A percentile compares a stretch with the other conserved stretches of the same genome.
These are phyloP conservation scores for Ogataea angusta DNA, from an alignment of 805 yeast species.

Conservation along the genomic window DNA sequence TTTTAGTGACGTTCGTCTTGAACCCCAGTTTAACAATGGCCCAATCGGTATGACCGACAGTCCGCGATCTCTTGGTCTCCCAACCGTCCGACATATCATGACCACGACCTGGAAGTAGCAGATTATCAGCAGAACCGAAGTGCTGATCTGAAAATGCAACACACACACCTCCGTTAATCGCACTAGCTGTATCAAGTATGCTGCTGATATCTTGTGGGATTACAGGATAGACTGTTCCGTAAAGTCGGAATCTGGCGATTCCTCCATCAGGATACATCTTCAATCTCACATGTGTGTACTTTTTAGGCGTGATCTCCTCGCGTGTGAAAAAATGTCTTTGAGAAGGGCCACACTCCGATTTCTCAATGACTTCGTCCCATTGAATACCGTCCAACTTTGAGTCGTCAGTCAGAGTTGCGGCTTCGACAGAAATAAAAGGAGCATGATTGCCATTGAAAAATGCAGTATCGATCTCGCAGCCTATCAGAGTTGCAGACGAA, in stretches of 20 bases:
- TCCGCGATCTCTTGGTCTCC: conserved; percentile 92
- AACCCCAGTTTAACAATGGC: conserved; percentile 79
- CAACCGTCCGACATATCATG: conserved; percentile 97
- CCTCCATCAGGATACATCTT: conserved; percentile 99
- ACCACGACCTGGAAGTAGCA: conserved; percentile 91
- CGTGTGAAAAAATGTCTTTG: conserved; percentile 81
- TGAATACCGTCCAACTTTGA: conserved; percentile 33
- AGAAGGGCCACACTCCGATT: conserved; percentile 83
- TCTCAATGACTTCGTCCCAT: conserved; percentile 73
- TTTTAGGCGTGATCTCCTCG: conserved; percentile 49
- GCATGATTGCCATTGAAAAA: conserved; percentile 96
- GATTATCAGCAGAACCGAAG: conserved; percentile 87
- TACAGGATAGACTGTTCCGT: conserved; percentile 79
- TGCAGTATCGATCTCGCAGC: conserved; percentile 90
- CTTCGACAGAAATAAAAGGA: conserved; percentile 85
- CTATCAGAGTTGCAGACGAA: conserved; percentile 70
- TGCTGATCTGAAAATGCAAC: conserved; percentile 85
- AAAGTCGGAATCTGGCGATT: conserved; percentile 88
- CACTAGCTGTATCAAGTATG: conserved; percentile 73
- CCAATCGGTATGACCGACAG: conserved; percentile 87
- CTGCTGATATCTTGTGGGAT: conserved; percentile 45
- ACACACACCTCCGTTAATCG: conserved; percentile 85
- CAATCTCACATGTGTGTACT: conserved; percentile 76
- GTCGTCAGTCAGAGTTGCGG: conserved; percentile 39
- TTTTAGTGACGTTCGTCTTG: conserved; percentile 48